Conservation (phyloP, 2,329 filamentous ascomycete species). For the Sclerotinia borealis region DNA sequence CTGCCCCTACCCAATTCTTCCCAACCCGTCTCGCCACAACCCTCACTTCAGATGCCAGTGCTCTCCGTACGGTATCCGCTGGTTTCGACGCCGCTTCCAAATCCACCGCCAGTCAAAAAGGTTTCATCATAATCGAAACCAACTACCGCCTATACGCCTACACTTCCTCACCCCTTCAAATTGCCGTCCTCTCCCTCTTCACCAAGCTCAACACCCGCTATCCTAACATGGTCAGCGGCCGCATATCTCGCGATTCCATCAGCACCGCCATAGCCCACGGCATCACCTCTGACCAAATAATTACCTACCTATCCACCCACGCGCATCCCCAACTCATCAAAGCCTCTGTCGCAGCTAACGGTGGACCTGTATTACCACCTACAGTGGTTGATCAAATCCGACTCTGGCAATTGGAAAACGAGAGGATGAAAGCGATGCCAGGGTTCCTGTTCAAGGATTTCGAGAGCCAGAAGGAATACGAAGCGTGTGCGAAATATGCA, state of each 20-base stretch:
- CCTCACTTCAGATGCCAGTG: constrained; percentile 67
- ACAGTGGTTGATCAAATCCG: constrained; percentile 97
- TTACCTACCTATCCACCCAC: constrained; percentile 84
- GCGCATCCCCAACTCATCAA: constrained; percentile 88
- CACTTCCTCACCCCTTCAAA: constrained; percentile 88
- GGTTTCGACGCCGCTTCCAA: constrained; percentile 61
- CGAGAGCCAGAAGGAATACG: constrained; percentile 62
- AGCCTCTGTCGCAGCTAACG: constrained; percentile 35
- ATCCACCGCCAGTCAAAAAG: constrained; percentile 46
- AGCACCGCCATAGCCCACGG: constrained; percentile 80
- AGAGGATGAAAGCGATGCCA: constrained; percentile 77
- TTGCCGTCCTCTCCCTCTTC: constrained; percentile 88
- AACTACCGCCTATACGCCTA: constrained; percentile 98
- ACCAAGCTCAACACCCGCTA: constrained; percentile 83
- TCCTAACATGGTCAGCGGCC: constrained; percentile 88
- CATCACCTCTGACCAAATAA: constrained; percentile 93
- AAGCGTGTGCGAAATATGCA: constrained; percentile 68
- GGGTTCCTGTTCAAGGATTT: constrained; percentile 93
- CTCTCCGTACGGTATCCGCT: constrained; percentile 63
- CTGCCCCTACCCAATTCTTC: constrained; percentile 61
- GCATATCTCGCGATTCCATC: constrained; percentile 82
- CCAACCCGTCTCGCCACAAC: constrained; percentile 92
- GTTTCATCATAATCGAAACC: constrained; percentile 93
- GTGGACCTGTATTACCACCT: constrained; percentile 70
- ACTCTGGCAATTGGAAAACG: constrained; percentile 95